A percentile compares a stretch with the other conserved stretches of the same genome.
phyloP scores from a whole-genome alignment of 768 basidiomycete genomes.

The Tephrocybe sp. region DNA sequence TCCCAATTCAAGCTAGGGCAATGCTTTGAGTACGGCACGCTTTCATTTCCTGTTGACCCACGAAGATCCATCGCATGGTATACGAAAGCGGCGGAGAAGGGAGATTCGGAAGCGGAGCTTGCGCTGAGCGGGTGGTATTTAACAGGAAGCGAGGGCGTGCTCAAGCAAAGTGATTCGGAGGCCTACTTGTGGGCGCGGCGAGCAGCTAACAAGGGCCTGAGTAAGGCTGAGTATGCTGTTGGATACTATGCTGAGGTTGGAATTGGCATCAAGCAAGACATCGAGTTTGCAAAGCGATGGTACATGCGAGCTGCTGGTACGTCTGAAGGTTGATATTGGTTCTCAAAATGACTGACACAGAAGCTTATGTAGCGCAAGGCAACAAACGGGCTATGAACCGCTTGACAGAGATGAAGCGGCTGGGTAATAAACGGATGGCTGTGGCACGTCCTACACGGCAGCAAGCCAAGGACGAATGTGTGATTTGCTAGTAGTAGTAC shows the following conservation, averaged over 20 bases:
- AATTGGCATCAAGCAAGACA: conserved; percentile 94
- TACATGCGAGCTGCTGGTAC: conserved; percentile 98
- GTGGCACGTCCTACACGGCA: conserved; percentile 87
- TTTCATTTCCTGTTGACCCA: conserved; percentile 92
- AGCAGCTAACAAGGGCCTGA: conserved; percentile 94
- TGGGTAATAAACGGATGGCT: conserved; percentile 76
- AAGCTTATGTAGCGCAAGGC: conserved; percentile 72
- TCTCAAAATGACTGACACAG: neutral
- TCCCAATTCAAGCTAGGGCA: conserved; percentile 95
- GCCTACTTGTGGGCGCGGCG: conserved; percentile 98
- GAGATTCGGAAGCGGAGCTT: conserved; percentile 91
- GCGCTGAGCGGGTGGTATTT: conserved; percentile 98
- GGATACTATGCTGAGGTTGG: conserved; percentile 98
- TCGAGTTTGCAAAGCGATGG: conserved; percentile 96
- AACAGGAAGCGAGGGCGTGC: conserved; percentile 90
- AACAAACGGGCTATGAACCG: conserved; percentile 97
- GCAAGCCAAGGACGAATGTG: conserved; percentile 92
- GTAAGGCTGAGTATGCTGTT: conserved; percentile 98
- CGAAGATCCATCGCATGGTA: conserved; percentile 97
- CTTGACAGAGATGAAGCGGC: conserved; percentile 92
- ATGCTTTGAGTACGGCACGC: conserved; percentile 89
- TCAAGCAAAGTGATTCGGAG: conserved; percentile 97
- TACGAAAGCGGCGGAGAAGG: conserved; percentile 96
- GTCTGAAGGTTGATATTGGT: conserved; percentile 24
- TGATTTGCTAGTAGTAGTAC: conserved; percentile 67